phyloP scores from a whole-genome alignment of 495 filamentous ascomycete species.

The Penicillium taxi region DNA sequence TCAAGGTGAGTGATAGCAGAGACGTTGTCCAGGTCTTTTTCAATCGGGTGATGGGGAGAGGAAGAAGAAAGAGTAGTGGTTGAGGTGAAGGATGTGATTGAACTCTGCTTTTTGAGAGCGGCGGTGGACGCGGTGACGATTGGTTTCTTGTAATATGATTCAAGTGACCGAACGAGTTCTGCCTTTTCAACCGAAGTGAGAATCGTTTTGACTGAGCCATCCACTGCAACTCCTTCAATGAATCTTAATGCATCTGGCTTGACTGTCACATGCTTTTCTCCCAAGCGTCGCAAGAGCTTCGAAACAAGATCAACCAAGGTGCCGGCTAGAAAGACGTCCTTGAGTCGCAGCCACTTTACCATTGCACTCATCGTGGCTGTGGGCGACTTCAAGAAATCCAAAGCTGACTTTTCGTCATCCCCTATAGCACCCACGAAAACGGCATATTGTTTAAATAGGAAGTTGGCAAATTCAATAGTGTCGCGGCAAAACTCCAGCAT shows the following conservation, averaged over 20 bases:
- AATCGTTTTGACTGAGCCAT: constrained; percentile 58
- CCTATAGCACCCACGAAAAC: constrained; percentile 63
- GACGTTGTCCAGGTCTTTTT: constrained; percentile 41
- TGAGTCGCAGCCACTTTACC: constrained; percentile 74
- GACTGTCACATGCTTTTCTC: constrained; percentile 58
- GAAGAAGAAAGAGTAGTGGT: constrained; percentile 29
- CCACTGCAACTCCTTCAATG: constrained; percentile 52
- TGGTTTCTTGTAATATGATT: constrained; percentile 60
- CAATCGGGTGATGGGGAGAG: constrained; percentile 24
- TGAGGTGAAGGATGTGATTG: constrained; percentile 57
- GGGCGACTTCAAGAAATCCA: constrained; percentile 48
- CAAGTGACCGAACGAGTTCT: constrained; percentile 69
- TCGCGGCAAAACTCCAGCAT: constrained; percentile 92
- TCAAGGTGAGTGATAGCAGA: constrained; percentile 37
- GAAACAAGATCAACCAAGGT: constrained; percentile 59
- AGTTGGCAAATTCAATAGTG: constrained; percentile 85
- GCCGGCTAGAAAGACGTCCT: constrained; percentile 72
- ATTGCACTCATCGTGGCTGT: constrained; percentile 57
- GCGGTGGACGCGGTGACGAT: constrained; percentile 39
- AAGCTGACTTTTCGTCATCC: constrained; percentile 37
- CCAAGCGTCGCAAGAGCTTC: constrained; percentile 67
- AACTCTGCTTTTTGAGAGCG: constrained; percentile 53
- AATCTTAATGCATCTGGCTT: constrained; percentile 51
- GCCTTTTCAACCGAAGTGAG: constrained; percentile 70
- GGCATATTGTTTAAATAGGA: constrained; percentile 72